Percentiles rank a stretch among this genome's conserved stretches.
Evolutionary conservation across 129 eudicot genomes (phyloP).

Genomic region (Chrysanthemum lavandulifolium): DNA sequence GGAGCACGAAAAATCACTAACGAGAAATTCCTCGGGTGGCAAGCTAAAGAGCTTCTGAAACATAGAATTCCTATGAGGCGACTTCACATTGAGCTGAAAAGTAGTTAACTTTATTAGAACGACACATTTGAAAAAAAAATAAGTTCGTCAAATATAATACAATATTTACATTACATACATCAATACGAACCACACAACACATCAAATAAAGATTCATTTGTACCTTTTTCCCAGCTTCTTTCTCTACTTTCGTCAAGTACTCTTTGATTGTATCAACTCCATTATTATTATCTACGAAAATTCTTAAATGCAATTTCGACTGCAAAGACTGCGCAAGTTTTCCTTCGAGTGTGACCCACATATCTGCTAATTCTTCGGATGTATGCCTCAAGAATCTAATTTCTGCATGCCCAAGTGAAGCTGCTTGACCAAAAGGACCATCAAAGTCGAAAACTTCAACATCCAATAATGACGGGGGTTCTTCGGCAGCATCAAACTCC

Average conservation of each 20-base stretch:
- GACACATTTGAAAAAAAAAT: not conserved
- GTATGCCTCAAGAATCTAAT: slow-evolving; percentile 81
- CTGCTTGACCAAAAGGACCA: slow-evolving; percentile 86
- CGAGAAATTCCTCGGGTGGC: slow-evolving; percentile 94
- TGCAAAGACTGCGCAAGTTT: slow-evolving; percentile 80
- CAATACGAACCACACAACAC: not conserved
- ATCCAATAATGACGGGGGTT: slow-evolving; percentile 87
- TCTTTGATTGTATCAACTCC: slow-evolving; percentile 94
- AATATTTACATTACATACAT: not conserved
- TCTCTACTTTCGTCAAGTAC: slow-evolving; percentile 79
- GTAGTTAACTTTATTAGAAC: slow-evolving; percentile 16
- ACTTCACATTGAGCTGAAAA: slow-evolving; percentile 72
- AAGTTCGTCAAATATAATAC: not conserved
- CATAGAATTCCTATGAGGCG: slow-evolving; percentile 81
- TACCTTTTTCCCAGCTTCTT: slow-evolving; percentile 98
- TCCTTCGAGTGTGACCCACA: slow-evolving; percentile 90
- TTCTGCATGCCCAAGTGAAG: slow-evolving; percentile 89
- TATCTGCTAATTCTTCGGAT: slow-evolving; percentile 71
- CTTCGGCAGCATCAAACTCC: slow-evolving; percentile 95
- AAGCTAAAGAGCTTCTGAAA: slow-evolving; percentile 80
- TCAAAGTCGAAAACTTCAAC: slow-evolving; percentile 89
- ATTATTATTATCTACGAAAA: slow-evolving; percentile 85
- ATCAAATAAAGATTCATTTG: not conserved
- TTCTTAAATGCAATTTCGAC: slow-evolving; percentile 84
- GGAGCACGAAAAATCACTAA: slow-evolving; percentile 85